These are phyloP conservation scores for Nicotiana paniculata DNA, from an alignment of 257 asterid genomes.

Conservation along the genomic window DNA sequence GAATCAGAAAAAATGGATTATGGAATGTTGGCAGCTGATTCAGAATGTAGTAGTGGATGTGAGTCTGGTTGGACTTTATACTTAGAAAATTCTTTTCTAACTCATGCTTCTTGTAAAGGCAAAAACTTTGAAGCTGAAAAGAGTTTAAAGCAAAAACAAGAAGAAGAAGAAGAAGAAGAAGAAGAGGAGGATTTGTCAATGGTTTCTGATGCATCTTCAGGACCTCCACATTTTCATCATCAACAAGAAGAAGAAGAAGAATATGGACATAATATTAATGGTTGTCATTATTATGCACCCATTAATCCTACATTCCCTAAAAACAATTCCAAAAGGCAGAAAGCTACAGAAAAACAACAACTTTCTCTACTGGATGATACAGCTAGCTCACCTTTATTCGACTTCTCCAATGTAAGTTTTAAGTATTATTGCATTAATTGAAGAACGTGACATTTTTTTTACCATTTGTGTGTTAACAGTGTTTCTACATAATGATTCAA, in stretches of 20 bases:
- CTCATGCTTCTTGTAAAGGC: conserved; percentile 1
- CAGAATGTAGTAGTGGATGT: conserved; percentile 75
- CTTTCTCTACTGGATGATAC: conserved; percentile 72
- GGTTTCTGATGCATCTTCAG: conserved; percentile 91
- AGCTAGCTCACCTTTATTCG: conserved; percentile 72
- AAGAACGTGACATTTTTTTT: not conserved
- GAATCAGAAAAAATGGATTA: conserved; percentile 29
- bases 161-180: conserved; percentile 6
- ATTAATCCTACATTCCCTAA: conserved; percentile 16
- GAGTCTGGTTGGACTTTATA: conserved; percentile 92
- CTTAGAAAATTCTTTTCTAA: conserved; percentile 33
- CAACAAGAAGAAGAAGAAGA: conserved; percentile 26
- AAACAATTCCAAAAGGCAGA: conserved; percentile 23
- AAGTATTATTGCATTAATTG: not conserved
- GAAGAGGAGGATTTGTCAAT: conserved; percentile 57
- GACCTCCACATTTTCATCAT: conserved; percentile 61
- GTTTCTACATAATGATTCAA: not conserved
- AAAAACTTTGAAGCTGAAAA: not conserved
- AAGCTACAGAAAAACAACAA: conserved; percentile 28
- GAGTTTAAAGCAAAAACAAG: conserved; percentile 4
- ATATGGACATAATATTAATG: conserved; percentile 1
- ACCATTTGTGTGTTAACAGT: not conserved
- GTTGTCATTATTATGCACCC: conserved; percentile 12
- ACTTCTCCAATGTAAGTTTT: conserved; percentile 47
- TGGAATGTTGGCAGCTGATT: conserved; percentile 23